A percentile compares a stretch with the other conserved stretches of the same genome.
Conservation (phyloP, 495 filamentous ascomycete genomes). For the Aspergillus indologenus region DNA sequence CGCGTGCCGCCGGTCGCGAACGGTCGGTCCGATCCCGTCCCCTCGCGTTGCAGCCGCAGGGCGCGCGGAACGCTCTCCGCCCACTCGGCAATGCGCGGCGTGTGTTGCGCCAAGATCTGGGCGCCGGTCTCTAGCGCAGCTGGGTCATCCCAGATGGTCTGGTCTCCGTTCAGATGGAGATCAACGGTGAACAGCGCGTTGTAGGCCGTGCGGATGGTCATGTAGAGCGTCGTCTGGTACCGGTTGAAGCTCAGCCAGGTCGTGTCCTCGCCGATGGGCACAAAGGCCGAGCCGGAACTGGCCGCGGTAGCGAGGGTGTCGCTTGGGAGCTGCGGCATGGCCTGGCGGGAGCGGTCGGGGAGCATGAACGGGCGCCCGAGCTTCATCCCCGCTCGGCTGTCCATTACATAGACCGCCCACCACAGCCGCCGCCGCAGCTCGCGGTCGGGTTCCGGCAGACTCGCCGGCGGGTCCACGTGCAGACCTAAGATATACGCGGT, state of each 20-base stretch:
- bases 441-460: conserved; percentile 30
- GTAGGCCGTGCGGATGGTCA: conserved; percentile 36
- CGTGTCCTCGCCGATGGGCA: conserved; percentile 30
- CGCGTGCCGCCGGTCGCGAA: conserved; percentile 38
- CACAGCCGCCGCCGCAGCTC: conserved; percentile 48
- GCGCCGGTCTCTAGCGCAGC: conserved; percentile 19
- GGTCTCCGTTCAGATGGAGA: no score
- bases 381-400: conserved; percentile 48
- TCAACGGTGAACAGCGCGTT: conserved; percentile 21
- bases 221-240: conserved; percentile 37
- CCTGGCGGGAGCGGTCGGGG: conserved; percentile 23
- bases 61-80: conserved; percentile 32
- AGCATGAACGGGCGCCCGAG: conserved; percentile 48
- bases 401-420: conserved; percentile 49
- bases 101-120: conserved; percentile 23
- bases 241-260: conserved; percentile 41
- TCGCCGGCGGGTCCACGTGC: conserved; percentile 43
- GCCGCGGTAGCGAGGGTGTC: conserved; percentile 29
- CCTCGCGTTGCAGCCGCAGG: conserved; percentile 34
- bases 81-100: conserved; percentile 25
- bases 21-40: conserved; percentile 26
- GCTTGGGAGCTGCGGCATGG: conserved; percentile 38
- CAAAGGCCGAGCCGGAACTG: conserved; percentile 35
- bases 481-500: conserved; percentile 52
- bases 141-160: no score